Base-by-base conservation (phyloP, 2,329 filamentous ascomycete genomes). In the Paecilomyces niveus region DNA sequence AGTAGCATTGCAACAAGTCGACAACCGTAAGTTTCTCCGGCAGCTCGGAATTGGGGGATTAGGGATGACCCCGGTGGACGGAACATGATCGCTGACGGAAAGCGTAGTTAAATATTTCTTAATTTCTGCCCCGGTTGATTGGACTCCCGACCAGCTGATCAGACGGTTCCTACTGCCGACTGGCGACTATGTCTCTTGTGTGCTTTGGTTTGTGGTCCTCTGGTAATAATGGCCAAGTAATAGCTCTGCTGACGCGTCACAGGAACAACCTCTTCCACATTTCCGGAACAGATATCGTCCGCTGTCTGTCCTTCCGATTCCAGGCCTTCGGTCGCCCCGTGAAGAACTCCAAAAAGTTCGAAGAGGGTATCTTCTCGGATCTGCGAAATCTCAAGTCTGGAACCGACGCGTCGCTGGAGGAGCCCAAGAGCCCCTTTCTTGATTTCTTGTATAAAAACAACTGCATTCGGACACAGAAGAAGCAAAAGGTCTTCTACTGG, bases 371-470 rank as follows among this genome's bases (percentile, higher is more conserved):
- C 78, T 99, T 99, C 78, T 99, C 94, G 51, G 94, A 99, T 74
- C 81, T 99, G 74, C 90, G 94, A 76, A 99, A 99, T 76, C 84
- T 99, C 67, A 99, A 99, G 80, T 96, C 94, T 24, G 94, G 94
- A 64, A 97, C 93, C 68, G 94, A 99, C 81, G 94, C 94, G 54
- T 97, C 94, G 50, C 86, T 99, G 61, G 94, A 99, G 78, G 94
- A 99, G 81, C 94, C 94, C 58, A 99, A 99, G 83, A 97, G 93
- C 78, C 88, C 90, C 1, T 99, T 99, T 79, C 85, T 99, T 62
- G 94, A 99, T 77, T 99, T 97, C 75, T 83, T 99, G 52, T 99
- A 99, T 86, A 99, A 99, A 84, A 99, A 99, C 85, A 99, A 99
- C 82, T 99, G 94, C 83, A 99, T 99, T 68, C 88, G 94, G 67